Base-by-base conservation (phyloP, 805 yeast species). In the Hanseniaspora vineae region DNA sequence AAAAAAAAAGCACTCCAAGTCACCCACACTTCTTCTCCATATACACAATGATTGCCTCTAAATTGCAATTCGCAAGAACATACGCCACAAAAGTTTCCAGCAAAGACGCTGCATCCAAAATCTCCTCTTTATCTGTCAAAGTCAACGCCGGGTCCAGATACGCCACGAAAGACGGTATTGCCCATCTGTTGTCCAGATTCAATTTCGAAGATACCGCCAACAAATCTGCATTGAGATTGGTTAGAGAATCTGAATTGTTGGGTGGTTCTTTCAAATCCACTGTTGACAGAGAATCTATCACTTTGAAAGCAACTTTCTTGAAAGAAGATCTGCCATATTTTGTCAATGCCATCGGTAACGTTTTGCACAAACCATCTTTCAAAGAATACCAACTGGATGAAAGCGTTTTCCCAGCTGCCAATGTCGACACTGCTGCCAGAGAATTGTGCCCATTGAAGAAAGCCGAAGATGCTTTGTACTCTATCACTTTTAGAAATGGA, bases 241-340 rank as follows among this genome's bases (percentile, higher is more conserved):
- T 88, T 62, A 84, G 98, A 70, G 98, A 92, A 71, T 71, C 89
- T 46, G 98, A 90, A 72, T 77, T 92, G 55, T 74, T 90, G 55
- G 97, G 98, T 56, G 97, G 96, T 64, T 68, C 67, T 51, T 77
- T 87, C 66, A 62, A 75, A 45, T 72, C 95, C 42, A 59, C 62
- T 49, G 81, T 87, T 57, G 79, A 84, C 66, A 83, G 96, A 73
- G 97, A 92, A 65, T 73, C 81, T 58, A 77, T 92, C 54, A 77
- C 84, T 52, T 76, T 90, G 61, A 75, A 77, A 56, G 81, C 97
- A 51, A 74, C 76, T 57, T 92, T 92, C 72, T 76, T 90, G 68
- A 80, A 81, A 64, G 85, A 84, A 68, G 84, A 81, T 65, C 77
- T 92, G 61, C 97, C 97, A 51, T 92, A 80, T 76, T 92, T 78